Conservation (phyloP, 495 filamentous ascomycete genomes). For the Penicillium subrubescens region DNA sequence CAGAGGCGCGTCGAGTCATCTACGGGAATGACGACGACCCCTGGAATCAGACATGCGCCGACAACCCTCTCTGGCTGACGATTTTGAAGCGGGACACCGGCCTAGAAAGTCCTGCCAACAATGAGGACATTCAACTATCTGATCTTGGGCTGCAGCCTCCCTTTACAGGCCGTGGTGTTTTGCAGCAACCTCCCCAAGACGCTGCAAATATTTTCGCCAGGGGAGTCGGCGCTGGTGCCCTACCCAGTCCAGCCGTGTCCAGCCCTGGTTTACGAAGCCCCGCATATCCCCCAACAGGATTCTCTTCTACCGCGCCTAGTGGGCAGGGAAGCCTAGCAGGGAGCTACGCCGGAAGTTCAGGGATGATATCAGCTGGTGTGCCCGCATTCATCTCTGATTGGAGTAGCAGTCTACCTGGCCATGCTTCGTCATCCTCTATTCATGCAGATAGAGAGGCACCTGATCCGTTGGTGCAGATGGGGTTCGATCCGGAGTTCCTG, state of each 20-base stretch:
- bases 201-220: conserved; percentile 31
- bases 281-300: conserved; percentile 37
- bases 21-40: conserved; percentile 68
- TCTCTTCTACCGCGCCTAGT: conserved; percentile 40
- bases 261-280: conserved; percentile 43
- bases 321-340: conserved; percentile 42
- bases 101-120: conserved; percentile 39
- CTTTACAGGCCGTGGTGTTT: conserved; percentile 35
- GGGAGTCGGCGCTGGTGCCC: conserved; percentile 24
- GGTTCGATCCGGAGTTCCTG: conserved; percentile 47
- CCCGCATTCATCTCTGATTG: conserved; percentile 42
- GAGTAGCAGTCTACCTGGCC: conserved; percentile 35
- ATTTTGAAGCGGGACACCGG: conserved; percentile 68
- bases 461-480: conserved; percentile 47
- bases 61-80: conserved; percentile 65
- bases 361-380: conserved; percentile 33
- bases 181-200: conserved; percentile 35
- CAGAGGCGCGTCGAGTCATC: conserved; percentile 63
- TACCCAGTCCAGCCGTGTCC: conserved; percentile 34
- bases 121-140: conserved; percentile 38
- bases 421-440: conserved; percentile 39
- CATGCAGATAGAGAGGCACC: conserved; percentile 29
- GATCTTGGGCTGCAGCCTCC: conserved; percentile 47
- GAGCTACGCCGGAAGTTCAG: conserved; percentile 43
- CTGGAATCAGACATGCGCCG: conserved; percentile 74